These are phyloP conservation scores for Leptographium procerum DNA, from an alignment of 2,329 filamentous ascomycete genomes.

Conservation along the genomic window DNA sequence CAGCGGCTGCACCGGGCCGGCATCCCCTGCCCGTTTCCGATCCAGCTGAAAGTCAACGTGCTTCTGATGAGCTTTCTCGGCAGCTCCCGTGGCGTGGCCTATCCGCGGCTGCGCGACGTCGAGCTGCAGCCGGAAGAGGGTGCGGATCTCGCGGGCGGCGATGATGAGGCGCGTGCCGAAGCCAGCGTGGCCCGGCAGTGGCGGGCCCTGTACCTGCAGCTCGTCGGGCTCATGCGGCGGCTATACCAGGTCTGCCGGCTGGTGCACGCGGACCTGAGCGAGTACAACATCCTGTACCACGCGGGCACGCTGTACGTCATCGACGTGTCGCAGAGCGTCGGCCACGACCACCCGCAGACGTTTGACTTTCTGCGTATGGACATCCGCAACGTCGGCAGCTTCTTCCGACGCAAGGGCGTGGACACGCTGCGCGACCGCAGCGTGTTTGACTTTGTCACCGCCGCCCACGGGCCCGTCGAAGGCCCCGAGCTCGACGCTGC, in stretches of 20 bases:
- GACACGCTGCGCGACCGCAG: conserved; percentile 66
- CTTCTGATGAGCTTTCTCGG: conserved; percentile 92
- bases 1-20: conserved; percentile 71
- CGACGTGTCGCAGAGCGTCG: conserved; percentile 94
- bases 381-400: conserved; percentile 91
- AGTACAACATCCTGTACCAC: conserved; percentile 96
- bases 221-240: conserved; percentile 78
- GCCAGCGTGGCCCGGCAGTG: conserved; percentile 42
- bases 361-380: conserved; percentile 96
- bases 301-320: conserved; percentile 78
- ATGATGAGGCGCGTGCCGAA: not conserved
- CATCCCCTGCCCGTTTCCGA: conserved; percentile 82
- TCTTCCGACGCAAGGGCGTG: conserved; percentile 79
- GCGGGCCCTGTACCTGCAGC: conserved; percentile 67
- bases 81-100: conserved; percentile 74
- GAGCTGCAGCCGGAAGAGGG: conserved; percentile 41
- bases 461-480: conserved; percentile 30
- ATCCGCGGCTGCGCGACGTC: conserved; percentile 82
- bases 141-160: conserved; percentile 44
- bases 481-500: conserved; percentile 42
- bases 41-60: conserved; percentile 85
- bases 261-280: conserved; percentile 91
- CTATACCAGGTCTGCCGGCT: conserved; percentile 88
- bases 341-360: conserved; percentile 87
- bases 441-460: conserved; percentile 76